These are phyloP conservation scores for Rhynchospora tenuis DNA, from an alignment of 176 grass and related monocot species.

Conservation along the genomic window DNA sequence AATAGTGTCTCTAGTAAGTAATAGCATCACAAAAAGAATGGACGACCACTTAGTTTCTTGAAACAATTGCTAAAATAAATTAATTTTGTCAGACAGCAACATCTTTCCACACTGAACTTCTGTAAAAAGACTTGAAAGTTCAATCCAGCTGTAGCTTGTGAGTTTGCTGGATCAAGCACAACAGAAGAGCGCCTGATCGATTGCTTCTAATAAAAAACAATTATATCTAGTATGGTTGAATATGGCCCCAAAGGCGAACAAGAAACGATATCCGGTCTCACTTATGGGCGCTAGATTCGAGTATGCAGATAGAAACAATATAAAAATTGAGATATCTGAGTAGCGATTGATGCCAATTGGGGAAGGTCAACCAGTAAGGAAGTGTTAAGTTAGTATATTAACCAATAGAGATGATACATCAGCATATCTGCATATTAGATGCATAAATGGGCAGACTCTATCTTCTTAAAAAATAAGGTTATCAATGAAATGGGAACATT, in stretches of 20 bases:
- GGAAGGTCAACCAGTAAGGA: conserved; percentile 3
- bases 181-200: not conserved
- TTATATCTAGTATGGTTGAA: not conserved
- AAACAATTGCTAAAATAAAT: no score
- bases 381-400: conserved; percentile 7
- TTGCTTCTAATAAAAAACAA: not conserved
- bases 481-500: not conserved
- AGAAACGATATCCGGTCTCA: not conserved
- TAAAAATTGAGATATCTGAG: not conserved
- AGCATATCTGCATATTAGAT: not conserved
- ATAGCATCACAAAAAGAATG: no score
- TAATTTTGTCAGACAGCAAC: no score
- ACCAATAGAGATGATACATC: conserved; percentile 13
- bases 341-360: not conserved
- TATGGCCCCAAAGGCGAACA: not conserved
- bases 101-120: not conserved
- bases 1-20: no score
- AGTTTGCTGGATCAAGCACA: not conserved
- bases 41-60: no score
- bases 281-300: not conserved
- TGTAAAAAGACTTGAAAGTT: not conserved
- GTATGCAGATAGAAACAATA: not conserved
- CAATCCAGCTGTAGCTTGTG: not conserved
- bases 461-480: not conserved
- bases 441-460: not conserved